Conservation (phyloP, 1,139 yeast species). For the Pichia sp. region DNA sequence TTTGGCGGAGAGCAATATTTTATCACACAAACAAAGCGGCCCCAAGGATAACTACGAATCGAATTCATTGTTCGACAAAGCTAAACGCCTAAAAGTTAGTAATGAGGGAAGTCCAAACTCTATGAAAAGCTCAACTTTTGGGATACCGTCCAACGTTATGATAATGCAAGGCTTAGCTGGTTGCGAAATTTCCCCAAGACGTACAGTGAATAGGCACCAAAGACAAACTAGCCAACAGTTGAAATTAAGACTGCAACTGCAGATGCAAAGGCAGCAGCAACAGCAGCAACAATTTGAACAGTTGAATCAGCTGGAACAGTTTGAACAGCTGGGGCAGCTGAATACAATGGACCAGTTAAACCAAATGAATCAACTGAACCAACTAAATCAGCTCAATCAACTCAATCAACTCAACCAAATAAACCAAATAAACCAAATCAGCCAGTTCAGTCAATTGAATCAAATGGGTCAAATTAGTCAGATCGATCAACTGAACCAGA, state of each 20-base stretch:
- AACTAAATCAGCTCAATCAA: neutral
- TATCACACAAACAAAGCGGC: neutral
- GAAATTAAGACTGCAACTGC: conserved; percentile 5
- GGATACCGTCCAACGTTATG: neutral
- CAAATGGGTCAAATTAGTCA: conserved; percentile 1
- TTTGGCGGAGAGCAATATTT: neutral
- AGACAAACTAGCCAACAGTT: neutral
- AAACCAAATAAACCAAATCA: neutral
- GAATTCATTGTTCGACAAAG: neutral
- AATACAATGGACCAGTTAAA: neutral
- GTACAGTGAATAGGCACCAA: neutral
- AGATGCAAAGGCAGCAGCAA: conserved; percentile 1
- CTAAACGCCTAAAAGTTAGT: neutral
- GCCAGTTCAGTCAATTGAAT: neutral
- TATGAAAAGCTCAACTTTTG: neutral
- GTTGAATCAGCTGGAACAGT: conserved; percentile 9
- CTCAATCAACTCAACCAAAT: neutral
- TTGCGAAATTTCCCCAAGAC: neutral
- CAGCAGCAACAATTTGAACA: conserved; percentile 10
- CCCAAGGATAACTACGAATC: neutral
- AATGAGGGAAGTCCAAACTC: conserved; percentile 2
- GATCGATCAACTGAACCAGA: neutral
- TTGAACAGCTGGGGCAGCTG: conserved; percentile 1
- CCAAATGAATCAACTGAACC: neutral
- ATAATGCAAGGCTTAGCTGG: neutral